Conservation (phyloP, 192 early-diverging fungal species). For the Rhizophlyctis rosea region DNA sequence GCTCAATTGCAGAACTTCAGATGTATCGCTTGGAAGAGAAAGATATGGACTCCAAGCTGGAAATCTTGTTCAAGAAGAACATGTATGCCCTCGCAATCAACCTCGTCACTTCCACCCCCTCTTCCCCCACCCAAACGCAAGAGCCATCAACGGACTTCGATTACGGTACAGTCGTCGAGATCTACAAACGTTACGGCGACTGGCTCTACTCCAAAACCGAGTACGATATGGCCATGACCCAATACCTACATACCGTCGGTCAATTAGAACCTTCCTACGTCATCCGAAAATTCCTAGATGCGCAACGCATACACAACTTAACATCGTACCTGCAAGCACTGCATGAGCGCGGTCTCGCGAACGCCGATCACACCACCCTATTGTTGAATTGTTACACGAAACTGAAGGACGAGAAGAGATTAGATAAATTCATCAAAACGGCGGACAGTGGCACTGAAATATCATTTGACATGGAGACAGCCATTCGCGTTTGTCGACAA, state of each 20-base stretch:
- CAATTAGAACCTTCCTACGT: slow-evolving; percentile 94
- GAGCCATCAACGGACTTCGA: slow-evolving; percentile 54
- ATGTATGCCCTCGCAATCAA: slow-evolving; percentile 87
- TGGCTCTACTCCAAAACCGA: slow-evolving; percentile 78
- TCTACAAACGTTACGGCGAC: slow-evolving; percentile 92
- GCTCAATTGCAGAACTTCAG: slow-evolving; percentile 31
- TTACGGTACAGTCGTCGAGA: slow-evolving; percentile 80
- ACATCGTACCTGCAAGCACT: slow-evolving; percentile 86
- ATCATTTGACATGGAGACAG: slow-evolving; percentile 91
- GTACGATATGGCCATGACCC: slow-evolving; percentile 84
- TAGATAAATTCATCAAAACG: slow-evolving; percentile 87
- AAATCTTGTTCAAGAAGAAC: slow-evolving; percentile 86
- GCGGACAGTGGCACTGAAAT: slow-evolving; percentile 43
- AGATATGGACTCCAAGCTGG: slow-evolving; percentile 81
- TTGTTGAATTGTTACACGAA: slow-evolving; percentile 98
- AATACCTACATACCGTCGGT: slow-evolving; percentile 89
- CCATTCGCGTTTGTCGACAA: slow-evolving; percentile 87
- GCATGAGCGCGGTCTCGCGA: slow-evolving; percentile 82
- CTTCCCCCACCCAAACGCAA: slow-evolving; percentile 14
- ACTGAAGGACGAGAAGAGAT: slow-evolving; percentile 76
- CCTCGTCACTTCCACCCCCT: slow-evolving; percentile 50
- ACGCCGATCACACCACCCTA: slow-evolving; percentile 92
- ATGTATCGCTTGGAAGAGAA: slow-evolving; percentile 82
- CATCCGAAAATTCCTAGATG: slow-evolving; percentile 94
- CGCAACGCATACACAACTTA: slow-evolving; percentile 87